Conservation (phyloP, 75 land plant species). For the Pseudotsuga menziesii region DNA sequence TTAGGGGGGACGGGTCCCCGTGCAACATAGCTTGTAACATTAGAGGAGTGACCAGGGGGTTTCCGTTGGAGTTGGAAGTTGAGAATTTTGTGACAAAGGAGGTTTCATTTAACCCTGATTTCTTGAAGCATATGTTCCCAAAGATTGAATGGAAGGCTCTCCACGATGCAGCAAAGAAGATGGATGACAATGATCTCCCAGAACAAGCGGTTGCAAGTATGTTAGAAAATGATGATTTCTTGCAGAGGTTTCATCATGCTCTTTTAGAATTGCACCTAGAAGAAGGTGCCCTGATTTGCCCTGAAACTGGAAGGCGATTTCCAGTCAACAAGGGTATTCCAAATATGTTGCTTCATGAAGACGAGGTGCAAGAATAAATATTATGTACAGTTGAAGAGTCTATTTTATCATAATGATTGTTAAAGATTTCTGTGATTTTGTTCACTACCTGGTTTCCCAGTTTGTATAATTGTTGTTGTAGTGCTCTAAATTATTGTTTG, state of each 20-base stretch:
- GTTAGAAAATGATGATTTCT: conserved; percentile 71
- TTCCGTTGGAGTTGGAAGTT: conserved; percentile 63
- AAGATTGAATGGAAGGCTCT: conserved; percentile 78
- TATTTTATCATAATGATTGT: no score
- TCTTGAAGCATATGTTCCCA: conserved; percentile 54
- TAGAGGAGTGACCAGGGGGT: conserved; percentile 78
- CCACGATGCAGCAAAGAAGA: conserved; percentile 47
- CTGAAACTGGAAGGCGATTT: conserved; percentile 71
- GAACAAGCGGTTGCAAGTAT: conserved; percentile 58
- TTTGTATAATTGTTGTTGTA: no score
- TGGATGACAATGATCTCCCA: conserved; percentile 64
- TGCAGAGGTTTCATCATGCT: conserved; percentile 69
- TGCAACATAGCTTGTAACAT: no score
- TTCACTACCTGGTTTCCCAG: no score
- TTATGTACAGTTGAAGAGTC: no score
- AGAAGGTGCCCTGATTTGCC: conserved; percentile 78
- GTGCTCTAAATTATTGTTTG: no score
- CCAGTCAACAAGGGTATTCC: conserved; percentile 85
- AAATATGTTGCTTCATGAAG: conserved; percentile 85
- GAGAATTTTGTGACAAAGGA: conserved; percentile 45
- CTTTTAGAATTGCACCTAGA: conserved; percentile 82
- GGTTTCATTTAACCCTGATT: conserved; percentile 62
- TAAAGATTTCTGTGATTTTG: no score
- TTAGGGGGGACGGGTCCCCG: no score
- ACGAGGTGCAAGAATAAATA: conserved; percentile 53